Percentiles rank a stretch among this genome's conserved stretches.
phyloP scores from a whole-genome alignment of 2,329 filamentous ascomycete species.

The Coniella lustricola region DNA sequence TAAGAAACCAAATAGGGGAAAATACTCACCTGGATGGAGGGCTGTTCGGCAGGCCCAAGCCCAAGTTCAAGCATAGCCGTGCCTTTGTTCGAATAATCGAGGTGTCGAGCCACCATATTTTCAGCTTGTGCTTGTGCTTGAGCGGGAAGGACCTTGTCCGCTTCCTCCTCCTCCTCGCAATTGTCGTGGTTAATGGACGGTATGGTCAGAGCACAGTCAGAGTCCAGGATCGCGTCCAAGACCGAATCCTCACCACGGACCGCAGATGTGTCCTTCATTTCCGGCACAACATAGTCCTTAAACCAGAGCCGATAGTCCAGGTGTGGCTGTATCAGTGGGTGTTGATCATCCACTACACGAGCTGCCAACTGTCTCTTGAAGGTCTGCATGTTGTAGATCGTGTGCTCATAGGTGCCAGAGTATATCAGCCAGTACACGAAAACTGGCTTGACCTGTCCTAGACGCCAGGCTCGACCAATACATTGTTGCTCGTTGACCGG shows the following conservation, averaged over 20 bases:
- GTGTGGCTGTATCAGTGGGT: conserved; percentile 59
- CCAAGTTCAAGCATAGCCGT: too few relatives aligned
- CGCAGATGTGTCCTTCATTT: conserved; percentile 42
- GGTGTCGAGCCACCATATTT: conserved; percentile 24
- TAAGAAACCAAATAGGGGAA: too few relatives aligned
- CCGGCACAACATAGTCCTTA: conserved; percentile 46
- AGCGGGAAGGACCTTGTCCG: conserved; percentile 48
- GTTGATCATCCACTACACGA: conserved; percentile 78
- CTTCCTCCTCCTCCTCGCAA: conserved; percentile 64
- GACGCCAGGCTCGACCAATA: conserved; percentile 75
- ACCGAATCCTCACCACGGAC: conserved; percentile 58
- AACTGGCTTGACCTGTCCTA: conserved; percentile 74
- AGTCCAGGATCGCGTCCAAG: conserved; percentile 41
- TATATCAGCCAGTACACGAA: conserved; percentile 77
- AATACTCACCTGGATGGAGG: too few relatives aligned
- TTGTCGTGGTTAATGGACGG: conserved; percentile 59
- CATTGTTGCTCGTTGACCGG: conserved; percentile 80
- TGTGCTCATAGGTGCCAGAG: conserved; percentile 73
- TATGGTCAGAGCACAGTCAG: conserved; percentile 34
- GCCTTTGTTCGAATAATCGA: too few relatives aligned
- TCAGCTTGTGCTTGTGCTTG: conserved; percentile 54
- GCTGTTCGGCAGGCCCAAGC: too few relatives aligned
- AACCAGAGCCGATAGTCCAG: conserved; percentile 49
- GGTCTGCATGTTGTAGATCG: conserved; percentile 63
- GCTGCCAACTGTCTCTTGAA: conserved; percentile 78